Base-by-base conservation (phyloP, 1,139 yeast genomes). In the Pneumocystis sp. region DNA sequence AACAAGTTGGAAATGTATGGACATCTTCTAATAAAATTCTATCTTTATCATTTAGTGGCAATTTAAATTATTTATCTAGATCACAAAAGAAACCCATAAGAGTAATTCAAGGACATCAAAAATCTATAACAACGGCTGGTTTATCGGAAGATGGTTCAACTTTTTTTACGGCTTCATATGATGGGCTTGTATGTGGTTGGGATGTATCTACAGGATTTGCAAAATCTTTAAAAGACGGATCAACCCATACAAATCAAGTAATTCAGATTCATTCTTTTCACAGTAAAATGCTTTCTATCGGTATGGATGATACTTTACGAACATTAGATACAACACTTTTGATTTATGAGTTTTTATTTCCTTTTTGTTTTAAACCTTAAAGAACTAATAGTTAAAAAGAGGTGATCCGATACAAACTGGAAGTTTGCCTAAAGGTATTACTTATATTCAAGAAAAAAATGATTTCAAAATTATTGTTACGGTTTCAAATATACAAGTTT, bases 241-340 rank as follows among this genome's bases (percentile, higher is more conserved):
- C 75, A 6, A 76, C 78, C 12, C 93, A 87, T 73, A 71, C 80
- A 1, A 87, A 86, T 71, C 79, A 84, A 70, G 80, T 89, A 50
- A 83, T 81, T 62, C 85, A 77, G 45, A 70, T 68, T 59, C 74
- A 70, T 12, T 72, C 71, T 31, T 73, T 73, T 1, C 67, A 70
- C 1, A 6, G 21, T 12, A 42, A 39, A 15, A 69, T 84, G 15
- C 76, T 81, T 65, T 81, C 95, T 25, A 78, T 84, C 40, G 95
- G 91, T 1, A 91, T 97, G 97, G 98, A 93, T 74, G 96, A 89
- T 72, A 82, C 83, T n/a, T 72, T 90, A 63, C 83, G 82, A 71
- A 71, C 77, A 2, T 77, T 86, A 75, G 71, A 73, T 12, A 74
- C 39, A 68, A 75, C 72, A 78, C 34, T 60, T 64, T 17, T 17